These are phyloP conservation scores for Solanum clarkiae DNA, from an alignment of 257 asterid species.

Conservation along the genomic window DNA sequence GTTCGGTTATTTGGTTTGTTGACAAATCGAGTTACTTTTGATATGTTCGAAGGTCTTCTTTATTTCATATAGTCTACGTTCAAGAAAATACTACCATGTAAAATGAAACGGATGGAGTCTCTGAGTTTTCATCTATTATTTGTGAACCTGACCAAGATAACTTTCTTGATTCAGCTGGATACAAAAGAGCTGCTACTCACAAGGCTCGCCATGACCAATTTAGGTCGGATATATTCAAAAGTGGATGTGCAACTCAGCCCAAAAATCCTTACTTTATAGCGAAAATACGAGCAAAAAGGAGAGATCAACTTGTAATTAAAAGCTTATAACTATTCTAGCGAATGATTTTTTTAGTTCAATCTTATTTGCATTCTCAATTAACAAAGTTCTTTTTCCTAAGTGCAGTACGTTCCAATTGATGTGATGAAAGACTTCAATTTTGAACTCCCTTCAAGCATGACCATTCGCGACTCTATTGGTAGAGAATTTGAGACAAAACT, in stretches of 20 bases:
- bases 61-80: not conserved
- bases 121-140: not conserved
- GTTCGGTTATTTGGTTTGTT: too few species aligned
- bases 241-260: not conserved
- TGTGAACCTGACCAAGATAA: not conserved
- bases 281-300: not conserved
- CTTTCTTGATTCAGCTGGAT: not conserved
- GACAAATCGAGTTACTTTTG: not conserved
- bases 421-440: not conserved
- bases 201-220: not conserved
- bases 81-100: not conserved
- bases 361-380: not conserved
- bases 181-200: not conserved
- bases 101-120: not conserved
- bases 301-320: not conserved
- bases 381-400: not conserved
- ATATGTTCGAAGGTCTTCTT: not conserved
- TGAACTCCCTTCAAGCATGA: not conserved
- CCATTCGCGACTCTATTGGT: not conserved
- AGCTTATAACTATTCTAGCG: not conserved
- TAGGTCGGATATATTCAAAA: not conserved
- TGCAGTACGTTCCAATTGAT: slow-evolving; percentile 1
- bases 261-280: slow-evolving; percentile 3
- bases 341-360: not conserved
- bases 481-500: not conserved